Conservation (phyloP, 2,329 filamentous ascomycete genomes). For the Epichloe glyceriae region DNA sequence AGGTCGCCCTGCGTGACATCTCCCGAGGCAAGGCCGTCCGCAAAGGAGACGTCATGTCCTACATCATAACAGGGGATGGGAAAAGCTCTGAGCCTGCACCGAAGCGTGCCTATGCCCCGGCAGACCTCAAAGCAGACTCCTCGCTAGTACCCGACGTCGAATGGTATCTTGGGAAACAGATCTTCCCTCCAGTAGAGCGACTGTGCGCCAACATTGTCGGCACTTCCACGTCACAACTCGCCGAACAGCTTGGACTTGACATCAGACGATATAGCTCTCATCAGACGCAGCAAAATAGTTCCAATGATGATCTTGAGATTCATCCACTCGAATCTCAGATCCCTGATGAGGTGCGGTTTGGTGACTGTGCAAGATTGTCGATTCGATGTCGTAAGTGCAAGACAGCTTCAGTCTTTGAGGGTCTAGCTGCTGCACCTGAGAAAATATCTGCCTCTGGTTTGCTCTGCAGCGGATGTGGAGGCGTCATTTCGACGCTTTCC, state of each 20-base stretch:
- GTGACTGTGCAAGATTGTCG: constrained; percentile 60
- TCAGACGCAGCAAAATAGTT: constrained; percentile 33
- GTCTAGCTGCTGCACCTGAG: constrained; percentile 46
- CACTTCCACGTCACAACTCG: constrained; percentile 79
- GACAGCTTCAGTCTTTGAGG: constrained; percentile 58
- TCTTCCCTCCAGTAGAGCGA: constrained; percentile 93
- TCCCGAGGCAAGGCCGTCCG: constrained; percentile 78
- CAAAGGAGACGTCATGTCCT: constrained; percentile 91
- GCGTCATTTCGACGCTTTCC: constrained; percentile 53
- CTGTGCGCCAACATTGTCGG: constrained; percentile 91
- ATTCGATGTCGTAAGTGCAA: constrained; percentile 78
- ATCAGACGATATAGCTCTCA: constrained; percentile 62
- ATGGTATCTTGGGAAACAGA: constrained; percentile 96
- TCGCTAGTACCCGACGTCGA: constrained; percentile 81
- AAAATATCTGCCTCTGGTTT: constrained; percentile 63
- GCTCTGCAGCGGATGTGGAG: constrained; percentile 56
- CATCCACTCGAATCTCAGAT: constrained; percentile 90
- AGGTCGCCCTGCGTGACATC: constrained; percentile 82
- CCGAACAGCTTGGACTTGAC: constrained; percentile 88
- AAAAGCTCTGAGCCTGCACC: constrained; percentile 56
- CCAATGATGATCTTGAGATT: constrained; percentile 55
- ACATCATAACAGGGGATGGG: constrained; percentile 74
- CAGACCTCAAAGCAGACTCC: constrained; percentile 67
- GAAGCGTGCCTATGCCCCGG: constrained; percentile 77
- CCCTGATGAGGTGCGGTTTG: constrained; percentile 80